Evolutionary conservation across 2,329 filamentous ascomycete genomes (phyloP), one percentile per base, ranked within the genome.

Genomic region (Verticillium isaacii): DNA sequence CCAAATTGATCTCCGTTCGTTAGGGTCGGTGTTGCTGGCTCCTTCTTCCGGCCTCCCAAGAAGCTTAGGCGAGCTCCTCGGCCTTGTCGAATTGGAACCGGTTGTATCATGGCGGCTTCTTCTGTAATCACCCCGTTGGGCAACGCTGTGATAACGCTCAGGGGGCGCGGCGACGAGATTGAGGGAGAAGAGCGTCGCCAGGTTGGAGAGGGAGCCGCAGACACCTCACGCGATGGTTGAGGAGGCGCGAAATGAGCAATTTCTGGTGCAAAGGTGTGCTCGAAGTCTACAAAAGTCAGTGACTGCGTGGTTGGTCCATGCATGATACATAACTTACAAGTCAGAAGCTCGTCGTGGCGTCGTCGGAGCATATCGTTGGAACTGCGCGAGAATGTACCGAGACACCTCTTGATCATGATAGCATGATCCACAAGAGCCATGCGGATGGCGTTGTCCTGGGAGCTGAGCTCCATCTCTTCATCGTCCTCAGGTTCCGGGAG

Each of bases 381-480:
- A 78, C 82, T 87, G 73, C 84, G 86, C 62, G 83, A 82, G 73
- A 92, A 91, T 68, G 88, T 82, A 4, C 81, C 81, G 65, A 98
- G 76, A 69, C 92, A 94, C 66, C 92, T 88, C 77, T 94, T 93
- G 68, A 98, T 87, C 74, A 92, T 89, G 63, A 96, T 84, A 2
- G 92, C 92, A 74, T 98, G 93, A 70, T 98, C 95, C 52, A 96
- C 84, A 34, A 98, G 82, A 0, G 92, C 91, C 73, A 93, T 90
- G 70, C 89, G 90, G 66, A 98, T 87, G 1, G 93, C 91, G 57
- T 85, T 91, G 66, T 96, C 89, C 68, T 93, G 82, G 0, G 84
- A 79, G 25, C 79, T 77, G 4, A 86, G 72, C 64, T 86, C 78
- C 25, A 80, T 73, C 56, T 83, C 78, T 2, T 77, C 73, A 19